phyloP scores from a whole-genome alignment of 768 basidiomycete genomes.

The Flagelloscypha sp. region DNA sequence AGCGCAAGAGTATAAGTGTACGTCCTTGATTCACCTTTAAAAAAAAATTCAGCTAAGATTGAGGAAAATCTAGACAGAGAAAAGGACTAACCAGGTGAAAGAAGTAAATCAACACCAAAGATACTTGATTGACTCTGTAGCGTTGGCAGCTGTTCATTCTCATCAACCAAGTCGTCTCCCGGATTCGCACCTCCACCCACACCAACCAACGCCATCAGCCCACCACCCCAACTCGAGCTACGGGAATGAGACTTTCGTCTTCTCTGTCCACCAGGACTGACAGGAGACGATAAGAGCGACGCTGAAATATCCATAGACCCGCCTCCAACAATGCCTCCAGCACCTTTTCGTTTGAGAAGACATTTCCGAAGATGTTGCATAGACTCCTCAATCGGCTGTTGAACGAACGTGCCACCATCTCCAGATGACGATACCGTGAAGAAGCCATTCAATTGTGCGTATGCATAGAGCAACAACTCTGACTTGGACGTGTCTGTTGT shows the following conservation, averaged over 20 bases:
- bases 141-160: conserved; percentile 68
- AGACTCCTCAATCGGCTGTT: conserved; percentile 37
- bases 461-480: conserved; percentile 77
- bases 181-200: conserved; percentile 9
- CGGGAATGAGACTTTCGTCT: no score
- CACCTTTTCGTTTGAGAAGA: conserved; percentile 34
- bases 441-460: conserved; percentile 70
- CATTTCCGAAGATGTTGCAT: conserved; percentile 41
- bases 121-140: conserved; percentile 81
- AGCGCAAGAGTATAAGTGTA: conserved; percentile 74
- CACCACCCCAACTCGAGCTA: conserved; percentile 14
- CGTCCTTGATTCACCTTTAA: conserved; percentile 21
- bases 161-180: conserved; percentile 46
- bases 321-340: conserved; percentile 50
- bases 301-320: conserved; percentile 76
- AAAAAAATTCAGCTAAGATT: conserved; percentile 1
- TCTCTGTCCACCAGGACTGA: conserved; percentile 11
- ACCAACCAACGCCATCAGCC: conserved; percentile 12
- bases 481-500: conserved; percentile 27
- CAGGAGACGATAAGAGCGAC: conserved; percentile 21
- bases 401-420: conserved; percentile 26
- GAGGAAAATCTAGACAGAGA: conserved; percentile 3
- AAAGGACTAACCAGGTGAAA: conserved; percentile 72
- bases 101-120: conserved; percentile 77
- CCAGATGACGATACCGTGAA: conserved; percentile 36